Evolutionary conservation across 1,139 yeast species (phyloP).

Genomic region (Yamadazyma membranifaciens): DNA sequence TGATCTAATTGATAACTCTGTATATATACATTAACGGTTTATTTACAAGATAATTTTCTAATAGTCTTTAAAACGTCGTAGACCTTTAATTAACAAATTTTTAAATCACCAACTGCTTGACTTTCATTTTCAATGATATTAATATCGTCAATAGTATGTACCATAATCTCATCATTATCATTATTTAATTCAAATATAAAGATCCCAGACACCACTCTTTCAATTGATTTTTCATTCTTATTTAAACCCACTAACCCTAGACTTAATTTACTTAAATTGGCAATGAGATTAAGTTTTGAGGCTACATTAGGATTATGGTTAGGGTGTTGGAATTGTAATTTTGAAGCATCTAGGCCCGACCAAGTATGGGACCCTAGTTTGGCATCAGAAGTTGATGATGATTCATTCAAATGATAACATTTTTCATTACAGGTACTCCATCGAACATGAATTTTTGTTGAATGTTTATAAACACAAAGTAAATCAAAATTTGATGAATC

Average conservation of each 20-base stretch:
- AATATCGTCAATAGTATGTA: slow-evolving; percentile 78
- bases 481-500: slow-evolving; percentile 21
- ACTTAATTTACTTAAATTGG: slow-evolving; percentile 1
- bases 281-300: background rate
- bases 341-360: slow-evolving; percentile 34
- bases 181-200: slow-evolving; percentile 73
- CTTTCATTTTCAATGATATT: slow-evolving; percentile 56
- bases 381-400: slow-evolving; percentile 35
- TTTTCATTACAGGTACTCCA: slow-evolving; percentile 64
- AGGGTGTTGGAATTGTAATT: slow-evolving; percentile 1
- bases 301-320: background rate
- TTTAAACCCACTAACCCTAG: slow-evolving; percentile 29
- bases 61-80: no score
- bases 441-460: slow-evolving; percentile 55
- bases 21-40: background rate
- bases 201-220: slow-evolving; percentile 61
- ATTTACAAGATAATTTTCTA: no score
- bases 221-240: slow-evolving; percentile 26
- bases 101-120: slow-evolving; percentile 27
- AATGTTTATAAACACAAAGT: slow-evolving; percentile 35
- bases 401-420: slow-evolving; percentile 39
- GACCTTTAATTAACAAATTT: slow-evolving; percentile 24
- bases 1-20: background rate
- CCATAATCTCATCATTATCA: slow-evolving; percentile 55
- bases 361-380: slow-evolving; percentile 39